phyloP scores from a whole-genome alignment of 2,329 filamentous ascomycete genomes.

The Ambrosiella xylebori region DNA sequence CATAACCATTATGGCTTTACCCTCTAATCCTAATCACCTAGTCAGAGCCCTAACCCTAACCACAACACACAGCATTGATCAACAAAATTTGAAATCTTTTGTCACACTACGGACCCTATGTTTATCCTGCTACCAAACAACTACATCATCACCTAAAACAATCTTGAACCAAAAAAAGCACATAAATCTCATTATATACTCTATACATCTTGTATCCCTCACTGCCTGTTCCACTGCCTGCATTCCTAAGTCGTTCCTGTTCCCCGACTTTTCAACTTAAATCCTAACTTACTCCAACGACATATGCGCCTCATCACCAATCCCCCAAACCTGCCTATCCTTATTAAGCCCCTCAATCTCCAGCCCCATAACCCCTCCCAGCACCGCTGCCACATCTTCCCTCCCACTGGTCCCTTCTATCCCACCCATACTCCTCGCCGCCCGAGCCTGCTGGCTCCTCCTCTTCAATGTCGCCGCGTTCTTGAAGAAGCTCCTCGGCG shows the following conservation, averaged over 20 bases:
- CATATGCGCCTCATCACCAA: slow-evolving; percentile 75
- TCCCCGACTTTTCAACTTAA: not conserved
- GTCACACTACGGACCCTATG: too few species aligned
- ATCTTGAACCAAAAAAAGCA: too few species aligned
- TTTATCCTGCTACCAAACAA: too few species aligned
- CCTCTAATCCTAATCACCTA: too few species aligned
- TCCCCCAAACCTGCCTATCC: slow-evolving; percentile 51
- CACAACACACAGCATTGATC: too few species aligned
- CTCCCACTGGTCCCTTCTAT: slow-evolving; percentile 22
- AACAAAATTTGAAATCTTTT: too few species aligned
- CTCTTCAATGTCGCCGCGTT: slow-evolving; percentile 24
- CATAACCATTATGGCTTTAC: too few species aligned
- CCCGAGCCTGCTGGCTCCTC: slow-evolving; percentile 23
- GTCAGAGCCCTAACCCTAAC: too few species aligned
- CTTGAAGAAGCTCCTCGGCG: slow-evolving; percentile 29
- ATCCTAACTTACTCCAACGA: slow-evolving; percentile 45
- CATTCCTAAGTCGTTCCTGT: not conserved
- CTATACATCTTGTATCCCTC: too few species aligned
- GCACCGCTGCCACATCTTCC: slow-evolving; percentile 23
- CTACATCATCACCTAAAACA: too few species aligned
- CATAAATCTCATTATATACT: too few species aligned
- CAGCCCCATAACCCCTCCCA: slow-evolving; percentile 30
- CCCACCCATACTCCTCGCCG: slow-evolving; percentile 26
- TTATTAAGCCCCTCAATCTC: slow-evolving; percentile 35
- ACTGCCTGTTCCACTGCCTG: too few species aligned